These are phyloP conservation scores for Coemansia sp. DNA, from an alignment of 192 early-diverging fungal species.

Conservation along the genomic window DNA sequence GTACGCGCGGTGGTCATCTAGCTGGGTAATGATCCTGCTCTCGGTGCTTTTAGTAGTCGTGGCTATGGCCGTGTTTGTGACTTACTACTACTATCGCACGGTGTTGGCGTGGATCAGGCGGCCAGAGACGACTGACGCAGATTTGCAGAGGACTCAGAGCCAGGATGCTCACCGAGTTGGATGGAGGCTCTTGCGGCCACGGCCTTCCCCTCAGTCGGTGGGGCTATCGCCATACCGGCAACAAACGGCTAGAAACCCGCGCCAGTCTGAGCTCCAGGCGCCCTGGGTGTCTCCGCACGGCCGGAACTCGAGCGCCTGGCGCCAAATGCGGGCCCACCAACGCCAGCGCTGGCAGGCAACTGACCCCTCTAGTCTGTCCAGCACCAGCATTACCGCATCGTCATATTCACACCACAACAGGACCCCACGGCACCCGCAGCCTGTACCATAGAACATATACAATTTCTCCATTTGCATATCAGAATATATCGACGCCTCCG, in stretches of 20 bases:
- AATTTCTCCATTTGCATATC: no score
- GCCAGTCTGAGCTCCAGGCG: constrained; percentile 5
- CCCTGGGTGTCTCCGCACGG: constrained; percentile 39
- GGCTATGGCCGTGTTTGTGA: constrained; percentile 38
- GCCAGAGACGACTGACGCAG: constrained; percentile 36
- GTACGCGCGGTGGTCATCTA: constrained; percentile 53
- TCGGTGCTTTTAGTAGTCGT: constrained; percentile 47
- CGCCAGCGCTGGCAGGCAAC: constrained; percentile 15
- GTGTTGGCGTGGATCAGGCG: constrained; percentile 37
- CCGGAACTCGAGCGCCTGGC: constrained; percentile 48
- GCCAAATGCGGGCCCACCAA: constrained; percentile 36
- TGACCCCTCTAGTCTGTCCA: neutral
- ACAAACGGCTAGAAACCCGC: neutral
- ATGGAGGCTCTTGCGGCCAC: constrained; percentile 14
- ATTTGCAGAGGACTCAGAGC: constrained; percentile 15
- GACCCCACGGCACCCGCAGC: neutral
- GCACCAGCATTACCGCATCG: neutral
- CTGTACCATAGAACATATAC: neutral
- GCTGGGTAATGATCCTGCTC: constrained; percentile 55
- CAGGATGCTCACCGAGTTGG: constrained; percentile 12
- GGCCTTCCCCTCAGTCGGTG: neutral
- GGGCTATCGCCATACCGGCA: constrained; percentile 3
- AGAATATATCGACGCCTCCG: no score
- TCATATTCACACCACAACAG: neutral
- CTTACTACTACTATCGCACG: constrained; percentile 48